Percentiles rank a stretch among this genome's conserved stretches.
phyloP scores from a whole-genome alignment of 2,329 filamentous ascomycete species.

The Cladophialophora bantiana region DNA sequence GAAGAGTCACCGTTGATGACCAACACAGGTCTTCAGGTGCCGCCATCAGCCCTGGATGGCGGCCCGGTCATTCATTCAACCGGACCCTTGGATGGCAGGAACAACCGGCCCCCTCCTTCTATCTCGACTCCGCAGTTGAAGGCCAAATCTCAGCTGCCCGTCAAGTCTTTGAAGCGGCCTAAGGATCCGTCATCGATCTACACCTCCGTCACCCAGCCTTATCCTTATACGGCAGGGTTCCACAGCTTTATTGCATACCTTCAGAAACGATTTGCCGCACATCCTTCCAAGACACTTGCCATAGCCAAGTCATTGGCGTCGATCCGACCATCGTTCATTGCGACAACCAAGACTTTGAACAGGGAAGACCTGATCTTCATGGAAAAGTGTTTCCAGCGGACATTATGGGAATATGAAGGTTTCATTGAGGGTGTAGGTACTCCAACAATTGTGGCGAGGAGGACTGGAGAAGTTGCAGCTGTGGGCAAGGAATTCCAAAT shows the following conservation, averaged over 20 bases:
- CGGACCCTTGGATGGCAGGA: constrained; percentile 43
- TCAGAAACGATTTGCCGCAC: constrained; percentile 70
- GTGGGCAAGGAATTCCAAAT: constrained; percentile 98
- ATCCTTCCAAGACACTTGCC: constrained; percentile 75
- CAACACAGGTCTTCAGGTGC: constrained; percentile 30
- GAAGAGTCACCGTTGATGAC: constrained; percentile 48
- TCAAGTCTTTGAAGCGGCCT: constrained; percentile 54
- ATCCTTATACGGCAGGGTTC: constrained; percentile 88
- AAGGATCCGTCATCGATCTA: constrained; percentile 86
- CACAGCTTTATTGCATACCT: constrained; percentile 85
- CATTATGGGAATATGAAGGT: constrained; percentile 90
- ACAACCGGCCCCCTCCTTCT: constrained; percentile 45
- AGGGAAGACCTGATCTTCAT: constrained; percentile 92
- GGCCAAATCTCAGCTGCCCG: constrained; percentile 45
- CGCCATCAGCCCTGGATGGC: constrained; percentile 20
- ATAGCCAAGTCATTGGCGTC: constrained; percentile 88
- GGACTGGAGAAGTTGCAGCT: constrained; percentile 92
- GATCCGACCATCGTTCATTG: constrained; percentile 91
- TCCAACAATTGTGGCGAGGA: constrained; percentile 87
- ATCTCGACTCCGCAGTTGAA: constrained; percentile 55
- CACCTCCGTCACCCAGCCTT: constrained; percentile 85
- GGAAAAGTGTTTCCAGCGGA: constrained; percentile 96
- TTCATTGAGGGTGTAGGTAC: constrained; percentile 88
- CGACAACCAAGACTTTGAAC: constrained; percentile 87
- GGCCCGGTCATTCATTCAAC: constrained; percentile 20